Percentiles rank a stretch among this genome's conserved stretches.
Evolutionary conservation across 441 rosid species (phyloP).

Genomic region (Hura crepitans): DNA sequence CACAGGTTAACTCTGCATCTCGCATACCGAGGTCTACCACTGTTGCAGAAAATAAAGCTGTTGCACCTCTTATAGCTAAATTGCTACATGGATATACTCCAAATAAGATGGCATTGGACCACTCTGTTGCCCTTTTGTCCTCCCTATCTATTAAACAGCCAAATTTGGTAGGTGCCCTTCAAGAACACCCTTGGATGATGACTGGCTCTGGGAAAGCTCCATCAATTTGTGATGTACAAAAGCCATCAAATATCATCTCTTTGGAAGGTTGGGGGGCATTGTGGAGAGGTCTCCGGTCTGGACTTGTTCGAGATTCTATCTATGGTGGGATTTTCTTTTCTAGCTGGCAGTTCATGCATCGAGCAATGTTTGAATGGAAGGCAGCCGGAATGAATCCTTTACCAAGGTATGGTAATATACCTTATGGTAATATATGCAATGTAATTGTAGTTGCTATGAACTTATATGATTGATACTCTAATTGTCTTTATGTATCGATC

Average conservation of each 20-base stretch:
- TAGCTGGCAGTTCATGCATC: conserved; percentile 77
- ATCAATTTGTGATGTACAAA: conserved; percentile 56
- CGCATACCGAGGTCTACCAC: conserved; percentile 36
- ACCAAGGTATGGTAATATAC: conserved; percentile 51
- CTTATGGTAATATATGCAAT: background rate
- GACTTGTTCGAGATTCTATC: conserved; percentile 65
- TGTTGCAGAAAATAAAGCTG: conserved; percentile 30
- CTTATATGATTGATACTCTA: background rate
- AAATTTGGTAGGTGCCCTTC: conserved; percentile 57
- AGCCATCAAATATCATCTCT: conserved; percentile 53
- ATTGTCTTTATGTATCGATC: background rate
- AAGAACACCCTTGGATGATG: conserved; percentile 91
- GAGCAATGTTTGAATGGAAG: conserved; percentile 75
- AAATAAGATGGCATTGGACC: conserved; percentile 56
- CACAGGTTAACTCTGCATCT: conserved; percentile 72
- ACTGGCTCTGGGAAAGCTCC: conserved; percentile 90
- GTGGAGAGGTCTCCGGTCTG: conserved; percentile 76
- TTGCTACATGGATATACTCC: conserved; percentile 55
- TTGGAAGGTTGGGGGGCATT: conserved; percentile 75
- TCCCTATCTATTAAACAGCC: conserved; percentile 60
- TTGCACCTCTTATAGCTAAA: conserved; percentile 43
- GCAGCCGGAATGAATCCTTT: conserved; percentile 78
- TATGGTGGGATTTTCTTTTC: conserved; percentile 80
- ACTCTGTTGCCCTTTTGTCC: conserved; percentile 63
- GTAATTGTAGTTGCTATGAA: background rate